These are phyloP conservation scores for Andrographis paniculata DNA, from an alignment of 305 asterid genomes.

Conservation along the genomic window DNA sequence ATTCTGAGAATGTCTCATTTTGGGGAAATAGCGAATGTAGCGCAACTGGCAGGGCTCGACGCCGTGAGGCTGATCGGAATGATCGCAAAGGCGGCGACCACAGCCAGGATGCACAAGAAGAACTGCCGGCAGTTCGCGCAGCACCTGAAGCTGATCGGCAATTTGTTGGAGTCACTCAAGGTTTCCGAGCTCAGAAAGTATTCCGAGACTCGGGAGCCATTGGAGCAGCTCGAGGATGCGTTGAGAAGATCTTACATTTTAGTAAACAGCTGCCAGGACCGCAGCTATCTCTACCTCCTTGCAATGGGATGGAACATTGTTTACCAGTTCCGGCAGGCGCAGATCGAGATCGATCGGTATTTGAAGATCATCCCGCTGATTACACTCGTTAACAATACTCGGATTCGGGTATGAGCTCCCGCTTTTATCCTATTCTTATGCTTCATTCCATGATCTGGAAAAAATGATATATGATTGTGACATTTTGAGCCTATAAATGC, in stretches of 20 bases:
- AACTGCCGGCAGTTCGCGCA: slow-evolving; percentile 57
- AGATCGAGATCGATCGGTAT: slow-evolving; percentile 61
- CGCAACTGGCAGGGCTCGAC: slow-evolving; percentile 43
- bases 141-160: slow-evolving; percentile 62
- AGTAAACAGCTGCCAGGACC: slow-evolving; percentile 54
- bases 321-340: slow-evolving; percentile 61
- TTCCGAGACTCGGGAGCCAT: slow-evolving; percentile 61
- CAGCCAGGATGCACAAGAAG: slow-evolving; percentile 56
- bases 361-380: slow-evolving; percentile 62
- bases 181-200: slow-evolving; percentile 47
- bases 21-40: slow-evolving; percentile 46
- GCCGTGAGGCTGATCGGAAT: slow-evolving; percentile 39
- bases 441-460: no score
- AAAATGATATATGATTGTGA: no score
- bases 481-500: no score
- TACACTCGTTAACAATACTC: slow-evolving; percentile 74
- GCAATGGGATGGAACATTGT: slow-evolving; percentile 77
- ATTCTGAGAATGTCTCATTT: slow-evolving; percentile 35
- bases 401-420: slow-evolving; percentile 59
- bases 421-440: slow-evolving; percentile 1
- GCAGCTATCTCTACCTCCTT: slow-evolving; percentile 52
- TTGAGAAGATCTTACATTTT: slow-evolving; percentile 53
- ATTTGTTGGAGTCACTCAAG: slow-evolving; percentile 56
- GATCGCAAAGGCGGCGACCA: slow-evolving; percentile 55
- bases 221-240: slow-evolving; percentile 71